Conservation (phyloP, 2,329 filamentous ascomycete species). For the Colletotrichum sp. region DNA sequence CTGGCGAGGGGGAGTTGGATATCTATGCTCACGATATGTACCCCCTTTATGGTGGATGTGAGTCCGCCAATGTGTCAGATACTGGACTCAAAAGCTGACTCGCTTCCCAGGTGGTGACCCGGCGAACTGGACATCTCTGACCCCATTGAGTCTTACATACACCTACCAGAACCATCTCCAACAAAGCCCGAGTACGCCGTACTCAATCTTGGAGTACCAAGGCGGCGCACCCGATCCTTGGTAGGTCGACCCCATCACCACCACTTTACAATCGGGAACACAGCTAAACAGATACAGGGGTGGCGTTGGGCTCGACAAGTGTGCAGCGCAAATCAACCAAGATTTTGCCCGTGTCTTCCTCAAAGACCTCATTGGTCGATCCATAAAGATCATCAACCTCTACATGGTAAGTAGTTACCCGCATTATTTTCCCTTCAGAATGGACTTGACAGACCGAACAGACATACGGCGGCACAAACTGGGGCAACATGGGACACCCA, state of each 20-base stretch:
- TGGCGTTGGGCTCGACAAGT: conserved; percentile 70
- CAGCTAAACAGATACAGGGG: conserved; percentile 49
- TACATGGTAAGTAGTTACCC: conserved; percentile 66
- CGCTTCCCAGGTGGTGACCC: conserved; percentile 30
- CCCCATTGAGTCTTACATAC: conserved; percentile 44
- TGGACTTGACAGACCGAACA: conserved; percentile 21
- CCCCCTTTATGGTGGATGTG: conserved; percentile 49
- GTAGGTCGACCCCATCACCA: not conserved
- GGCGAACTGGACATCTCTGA: conserved; percentile 65
- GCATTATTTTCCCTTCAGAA: not conserved
- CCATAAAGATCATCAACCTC: conserved; percentile 65
- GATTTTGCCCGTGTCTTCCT: conserved; percentile 77
- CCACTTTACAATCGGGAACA: not conserved
- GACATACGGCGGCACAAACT: conserved; percentile 76
- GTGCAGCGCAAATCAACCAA: conserved; percentile 63
- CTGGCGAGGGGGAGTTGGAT: conserved; percentile 32
- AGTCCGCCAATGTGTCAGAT: not conserved
- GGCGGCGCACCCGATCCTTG: conserved; percentile 69
- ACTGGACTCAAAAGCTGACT: not conserved
- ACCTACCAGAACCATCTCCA: not conserved
- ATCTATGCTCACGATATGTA: conserved; percentile 53
- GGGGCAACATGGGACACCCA: conserved; percentile 73
- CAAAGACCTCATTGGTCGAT: conserved; percentile 71
- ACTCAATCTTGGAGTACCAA: conserved; percentile 52
- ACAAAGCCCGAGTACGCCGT: not conserved